Conservation (phyloP, 805 yeast genomes). For the Pichia ethanolica region DNA sequence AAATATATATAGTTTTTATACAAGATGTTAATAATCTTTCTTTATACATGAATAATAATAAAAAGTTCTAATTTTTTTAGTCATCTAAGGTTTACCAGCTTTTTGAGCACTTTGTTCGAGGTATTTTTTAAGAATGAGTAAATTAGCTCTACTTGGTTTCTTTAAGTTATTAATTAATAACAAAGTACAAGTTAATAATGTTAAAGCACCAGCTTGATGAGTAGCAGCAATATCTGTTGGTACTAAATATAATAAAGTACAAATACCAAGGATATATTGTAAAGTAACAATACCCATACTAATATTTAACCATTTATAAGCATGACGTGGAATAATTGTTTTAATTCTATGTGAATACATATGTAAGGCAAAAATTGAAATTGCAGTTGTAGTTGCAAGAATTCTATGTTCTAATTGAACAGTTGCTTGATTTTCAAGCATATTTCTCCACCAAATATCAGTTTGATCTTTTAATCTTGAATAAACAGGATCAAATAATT, state of each 20-base stretch:
- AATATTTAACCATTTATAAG: constrained; percentile 50
- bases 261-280: constrained; percentile 82
- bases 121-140: constrained; percentile 24
- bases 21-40: too few species aligned
- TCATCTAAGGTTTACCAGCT: constrained; percentile 4
- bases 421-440: constrained; percentile 91
- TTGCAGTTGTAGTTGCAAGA: constrained; percentile 75
- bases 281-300: constrained; percentile 77
- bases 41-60: constrained; percentile 1
- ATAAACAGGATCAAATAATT: constrained; percentile 67
- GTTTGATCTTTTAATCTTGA: constrained; percentile 59
- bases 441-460: constrained; percentile 85
- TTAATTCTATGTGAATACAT: constrained; percentile 55
- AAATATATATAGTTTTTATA: too few species aligned
- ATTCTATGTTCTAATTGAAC: constrained; percentile 90
- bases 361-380: constrained; percentile 62
- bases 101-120: constrained; percentile 15
- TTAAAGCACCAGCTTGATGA: constrained; percentile 96
- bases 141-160: constrained; percentile 38
- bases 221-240: constrained; percentile 91
- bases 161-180: constrained; percentile 51
- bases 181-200: constrained; percentile 73
- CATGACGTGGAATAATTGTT: constrained; percentile 45
- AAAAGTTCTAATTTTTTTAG: not conserved
- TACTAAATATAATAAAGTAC: constrained; percentile 78